A percentile compares a stretch with the other conserved stretches of the same genome.
These are phyloP conservation scores for Baorangia bicolor DNA, from an alignment of 768 basidiomycete species.

Conservation along the genomic window DNA sequence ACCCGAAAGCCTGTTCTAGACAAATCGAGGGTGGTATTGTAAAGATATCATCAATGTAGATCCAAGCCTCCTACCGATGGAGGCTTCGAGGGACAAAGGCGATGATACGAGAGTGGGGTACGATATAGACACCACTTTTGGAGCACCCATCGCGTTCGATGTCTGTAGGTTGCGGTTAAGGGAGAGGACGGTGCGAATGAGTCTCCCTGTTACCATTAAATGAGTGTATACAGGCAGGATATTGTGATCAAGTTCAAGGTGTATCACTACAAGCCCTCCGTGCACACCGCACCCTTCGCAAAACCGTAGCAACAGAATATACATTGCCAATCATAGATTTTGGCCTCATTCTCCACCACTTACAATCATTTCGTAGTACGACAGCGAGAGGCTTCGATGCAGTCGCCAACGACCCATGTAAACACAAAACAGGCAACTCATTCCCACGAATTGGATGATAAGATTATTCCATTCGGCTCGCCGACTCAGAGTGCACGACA, in stretches of 20 bases:
- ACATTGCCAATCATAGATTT: too few relatives aligned
- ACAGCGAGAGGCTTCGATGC: too few relatives aligned
- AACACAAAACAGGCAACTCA: too few relatives aligned
- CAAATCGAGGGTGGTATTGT: background rate
- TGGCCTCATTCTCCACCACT: too few relatives aligned
- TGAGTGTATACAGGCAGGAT: background rate
- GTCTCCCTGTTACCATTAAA: slow-evolving; percentile 9
- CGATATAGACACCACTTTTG: slow-evolving; percentile 50
- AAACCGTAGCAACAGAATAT: too few relatives aligned
- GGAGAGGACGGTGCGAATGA: slow-evolving; percentile 5
- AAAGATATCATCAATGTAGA: background rate
- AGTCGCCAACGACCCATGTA: too few relatives aligned
- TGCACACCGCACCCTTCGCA: too few relatives aligned
- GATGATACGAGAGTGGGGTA: slow-evolving; percentile 56
- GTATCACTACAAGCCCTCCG: too few relatives aligned
- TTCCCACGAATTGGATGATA: too few relatives aligned
- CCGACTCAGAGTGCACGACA: too few relatives aligned
- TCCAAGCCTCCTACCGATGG: slow-evolving; percentile 53
- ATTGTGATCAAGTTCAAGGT: background rate
- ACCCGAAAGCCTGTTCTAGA: slow-evolving; percentile 80
- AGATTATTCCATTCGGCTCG: too few relatives aligned
- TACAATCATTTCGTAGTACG: too few relatives aligned
- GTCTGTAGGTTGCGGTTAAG: slow-evolving; percentile 12
- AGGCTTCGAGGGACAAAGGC: slow-evolving; percentile 50
- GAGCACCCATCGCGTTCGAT: slow-evolving; percentile 11